Evolutionary conservation across 495 filamentous ascomycete species (phyloP).

Genomic region (Penicillium crystallinum): DNA sequence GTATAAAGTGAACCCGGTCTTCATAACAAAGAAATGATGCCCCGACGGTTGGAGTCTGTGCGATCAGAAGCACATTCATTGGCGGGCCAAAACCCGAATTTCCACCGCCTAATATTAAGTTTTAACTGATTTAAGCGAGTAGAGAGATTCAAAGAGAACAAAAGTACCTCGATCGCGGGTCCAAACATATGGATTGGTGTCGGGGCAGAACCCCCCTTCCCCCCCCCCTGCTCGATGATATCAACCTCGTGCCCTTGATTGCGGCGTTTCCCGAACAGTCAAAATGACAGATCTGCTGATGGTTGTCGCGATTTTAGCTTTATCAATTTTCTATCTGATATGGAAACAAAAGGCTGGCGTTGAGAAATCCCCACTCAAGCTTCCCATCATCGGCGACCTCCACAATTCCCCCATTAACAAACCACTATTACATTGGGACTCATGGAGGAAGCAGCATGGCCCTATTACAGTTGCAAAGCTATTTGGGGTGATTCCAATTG

Average conservation of each 20-base stretch:
- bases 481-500: conserved; percentile 27
- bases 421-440: conserved; percentile 24
- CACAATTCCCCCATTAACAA: conserved; percentile 24
- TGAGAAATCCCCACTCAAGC: conserved; percentile 13
- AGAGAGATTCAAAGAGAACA: background rate
- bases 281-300: background rate
- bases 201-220: background rate
- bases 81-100: background rate
- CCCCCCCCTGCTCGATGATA: background rate
- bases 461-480: conserved; percentile 21
- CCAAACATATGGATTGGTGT: too few species aligned
- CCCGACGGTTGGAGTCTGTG: background rate
- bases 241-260: background rate
- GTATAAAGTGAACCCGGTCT: too few species aligned
- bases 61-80: background rate
- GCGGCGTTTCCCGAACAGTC: background rate
- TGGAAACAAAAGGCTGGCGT: background rate
- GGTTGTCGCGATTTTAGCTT: background rate
- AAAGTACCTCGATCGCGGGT: background rate
- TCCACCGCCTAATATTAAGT: background rate
- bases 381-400: conserved; percentile 28
- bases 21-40: background rate
- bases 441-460: conserved; percentile 23
- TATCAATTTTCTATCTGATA: background rate
- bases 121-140: too few species aligned